Base-by-base conservation (phyloP, 2,329 filamentous ascomycete species). In the Calonectria honghensis region DNA sequence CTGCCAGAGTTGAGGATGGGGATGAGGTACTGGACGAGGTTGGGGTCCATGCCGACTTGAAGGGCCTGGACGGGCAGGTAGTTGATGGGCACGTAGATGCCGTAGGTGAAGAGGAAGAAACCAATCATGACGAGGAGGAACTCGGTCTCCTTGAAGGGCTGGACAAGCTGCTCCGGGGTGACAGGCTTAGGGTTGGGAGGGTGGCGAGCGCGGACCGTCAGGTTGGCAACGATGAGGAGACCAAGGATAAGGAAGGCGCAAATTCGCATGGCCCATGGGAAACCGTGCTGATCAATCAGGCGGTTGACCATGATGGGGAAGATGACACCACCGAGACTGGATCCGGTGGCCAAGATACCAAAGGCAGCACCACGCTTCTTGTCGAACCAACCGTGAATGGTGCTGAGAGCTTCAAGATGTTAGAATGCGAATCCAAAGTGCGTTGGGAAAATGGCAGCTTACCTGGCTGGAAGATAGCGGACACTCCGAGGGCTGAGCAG, bases 271-370 rank as follows among this genome's bases (percentile, higher is more conserved):
- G 85, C 79, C 86, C 86, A 88, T 0, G 79, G 80, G 29, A 84
- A 88, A 0, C 86, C 85, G 29, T 86, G 73, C 1, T 73, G 45
- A 0, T 72, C 68, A 13, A 86, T 86, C 3, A 87, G 75, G 9
- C 80, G 82, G 0, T 77, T 82, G 2, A 87, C 78, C 82, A 87
- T 86, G 73, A 87, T 85, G 2, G 86, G 86, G 31, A 86, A 84
- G 9, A 87, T 78, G 18, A 86, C 83, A 29, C 85, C 85, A 1
- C 86, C 86, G 2, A 87, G 74, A 11, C 82, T 84, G 0, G 84
- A 85, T 1, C 84, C 84, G 0, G 83, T 84, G 0, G 83, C 81
- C 0, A 86, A 73, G 1, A 86, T 77, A 31, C 85, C 85, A 16
- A 85, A 85, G 27, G 84, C 84, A 6, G 81, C 79, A 2, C 84